These are phyloP conservation scores for Penicillium malachiteum DNA, from an alignment of 495 filamentous ascomycete genomes.

Conservation along the genomic window DNA sequence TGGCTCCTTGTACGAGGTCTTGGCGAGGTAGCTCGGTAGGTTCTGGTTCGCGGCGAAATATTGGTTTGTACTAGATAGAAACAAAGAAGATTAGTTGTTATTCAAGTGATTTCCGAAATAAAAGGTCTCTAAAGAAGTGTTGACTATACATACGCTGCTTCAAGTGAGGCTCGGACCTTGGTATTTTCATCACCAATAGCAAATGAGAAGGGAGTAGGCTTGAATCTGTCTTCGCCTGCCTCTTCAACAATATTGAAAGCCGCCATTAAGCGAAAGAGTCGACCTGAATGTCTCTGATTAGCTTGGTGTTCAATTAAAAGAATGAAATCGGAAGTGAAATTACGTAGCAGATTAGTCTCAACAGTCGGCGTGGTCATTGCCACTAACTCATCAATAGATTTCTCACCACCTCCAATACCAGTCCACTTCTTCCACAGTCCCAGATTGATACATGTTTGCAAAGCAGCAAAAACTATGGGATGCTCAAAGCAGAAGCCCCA, in stretches of 20 bases:
- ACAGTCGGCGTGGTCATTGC: slow-evolving; percentile 15
- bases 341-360: slow-evolving; percentile 29
- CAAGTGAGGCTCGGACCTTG: slow-evolving; percentile 34
- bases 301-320: neutral
- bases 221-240: slow-evolving; percentile 30
- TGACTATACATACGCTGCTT: slow-evolving; percentile 31
- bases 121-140: neutral
- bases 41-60: slow-evolving; percentile 24
- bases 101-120: neutral
- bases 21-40: slow-evolving; percentile 36
- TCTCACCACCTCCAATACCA: slow-evolving; percentile 22
- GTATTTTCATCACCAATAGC: slow-evolving; percentile 35
- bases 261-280: slow-evolving; percentile 41
- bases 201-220: slow-evolving; percentile 36
- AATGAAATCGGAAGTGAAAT: neutral
- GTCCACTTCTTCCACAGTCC: slow-evolving; percentile 31
- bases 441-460: slow-evolving; percentile 31
- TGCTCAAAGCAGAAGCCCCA: slow-evolving; percentile 34
- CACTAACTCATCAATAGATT: slow-evolving; percentile 23
- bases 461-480: slow-evolving; percentile 26
- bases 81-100: neutral
- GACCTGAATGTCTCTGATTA: slow-evolving; percentile 22
- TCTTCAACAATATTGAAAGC: slow-evolving; percentile 40
- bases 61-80: slow-evolving; percentile 22
- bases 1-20: slow-evolving; percentile 37